phyloP scores from a whole-genome alignment of 1,139 yeast genomes.

The Yamadazyma aaseri region DNA sequence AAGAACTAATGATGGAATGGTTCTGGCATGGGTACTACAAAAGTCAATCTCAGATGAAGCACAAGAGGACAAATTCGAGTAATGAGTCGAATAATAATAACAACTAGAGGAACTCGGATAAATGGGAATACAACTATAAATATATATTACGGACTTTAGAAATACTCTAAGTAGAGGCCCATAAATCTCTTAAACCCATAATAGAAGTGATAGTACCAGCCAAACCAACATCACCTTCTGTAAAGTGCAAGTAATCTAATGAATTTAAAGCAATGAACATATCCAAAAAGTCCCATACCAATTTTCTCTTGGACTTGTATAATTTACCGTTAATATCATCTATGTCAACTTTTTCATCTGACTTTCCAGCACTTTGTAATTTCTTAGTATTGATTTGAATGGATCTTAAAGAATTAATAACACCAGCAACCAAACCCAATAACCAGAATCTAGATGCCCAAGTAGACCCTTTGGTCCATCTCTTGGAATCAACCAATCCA shows the following conservation, averaged over 20 bases:
- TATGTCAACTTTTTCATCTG: conserved; percentile 35
- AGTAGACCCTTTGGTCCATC: conserved; percentile 34
- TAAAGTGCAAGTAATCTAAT: conserved; percentile 56
- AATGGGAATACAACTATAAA: not conserved
- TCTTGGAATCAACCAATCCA: conserved; percentile 38
- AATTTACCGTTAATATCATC: conserved; percentile 30
- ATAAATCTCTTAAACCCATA: conserved; percentile 74
- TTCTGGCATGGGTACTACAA: conserved; percentile 37
- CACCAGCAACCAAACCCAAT: conserved; percentile 63
- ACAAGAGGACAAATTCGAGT: not conserved
- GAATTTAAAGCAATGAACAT: conserved; percentile 72
- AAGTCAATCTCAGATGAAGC: too few relatives aligned
- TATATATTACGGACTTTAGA: not conserved
- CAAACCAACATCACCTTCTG: conserved; percentile 81
- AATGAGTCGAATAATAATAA: too few relatives aligned
- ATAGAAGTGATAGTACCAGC: conserved; percentile 84
- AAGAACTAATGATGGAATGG: conserved; percentile 26
- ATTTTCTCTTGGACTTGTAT: conserved; percentile 55
- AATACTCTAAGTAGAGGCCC: conserved; percentile 37
- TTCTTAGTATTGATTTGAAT: conserved; percentile 26
- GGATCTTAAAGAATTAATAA: conserved; percentile 55
- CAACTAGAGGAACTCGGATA: too few relatives aligned
- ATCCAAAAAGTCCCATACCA: conserved; percentile 80
- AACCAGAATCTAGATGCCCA: conserved; percentile 75
- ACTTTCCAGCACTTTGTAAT: conserved; percentile 16